Evolutionary conservation across 495 filamentous ascomycete genomes (phyloP), one percentile per base, ranked within the genome.

Genomic region (Hypoxylon fuscum): DNA sequence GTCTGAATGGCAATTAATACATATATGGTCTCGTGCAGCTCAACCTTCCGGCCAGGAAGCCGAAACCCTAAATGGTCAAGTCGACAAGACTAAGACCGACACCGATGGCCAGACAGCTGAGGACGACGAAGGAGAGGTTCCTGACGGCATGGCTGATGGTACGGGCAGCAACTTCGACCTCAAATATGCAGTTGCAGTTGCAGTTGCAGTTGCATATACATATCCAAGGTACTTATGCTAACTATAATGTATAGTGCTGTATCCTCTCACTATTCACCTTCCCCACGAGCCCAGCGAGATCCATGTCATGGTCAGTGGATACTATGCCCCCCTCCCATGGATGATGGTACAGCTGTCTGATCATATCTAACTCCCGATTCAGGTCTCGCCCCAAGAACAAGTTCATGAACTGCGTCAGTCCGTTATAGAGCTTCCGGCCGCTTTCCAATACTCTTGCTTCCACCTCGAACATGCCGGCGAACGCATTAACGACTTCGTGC

Each of bases 371-470:
- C 53, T n/a, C 45, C 43, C 21, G 21, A n/a, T 43, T 27, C 68
- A 96, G 91, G 90, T 97, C 17, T 95, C 92, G 6, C 87, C 88
- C 54, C 88, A 96, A 80, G 96, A 98, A 74, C 93, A 97, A 72
- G 88, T 98, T 42, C 96, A 99, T 76, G 96, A 99, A 80, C 87
- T 99, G 64, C 90, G 96, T 57, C 94, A 97, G 77, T 95, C 95
- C 23, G 89, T 99, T 70, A 89, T 97, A 74, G 96, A 99, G 74
- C 81, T 90, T 43, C 96, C 96, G n/a, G 83, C 87, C 48, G 93
- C 93, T 48, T 89, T 96, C 76, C 93, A 96, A 76, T 97, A 98
- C 79, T 94, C 96, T 35, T 99, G 96, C 80, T 99, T 99, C 82
- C 96, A 98, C 76, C 86, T 99, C 37, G 93, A 98, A 72, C 86